phyloP scores from a whole-genome alignment of 352 stramenopile genomes.

The Thalassiosira hispida region DNA sequence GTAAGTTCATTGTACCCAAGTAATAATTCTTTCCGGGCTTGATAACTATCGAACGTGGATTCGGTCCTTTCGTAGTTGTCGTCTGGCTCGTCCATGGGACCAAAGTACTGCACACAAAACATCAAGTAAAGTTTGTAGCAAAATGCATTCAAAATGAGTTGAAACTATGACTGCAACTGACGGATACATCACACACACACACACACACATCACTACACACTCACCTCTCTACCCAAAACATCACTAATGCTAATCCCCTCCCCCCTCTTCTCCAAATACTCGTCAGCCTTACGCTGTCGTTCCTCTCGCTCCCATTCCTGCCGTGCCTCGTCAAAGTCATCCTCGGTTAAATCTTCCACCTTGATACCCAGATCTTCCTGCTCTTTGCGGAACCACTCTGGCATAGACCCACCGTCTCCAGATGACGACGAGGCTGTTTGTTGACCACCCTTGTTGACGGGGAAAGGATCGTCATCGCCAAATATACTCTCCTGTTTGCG shows the following conservation, averaged over 20 bases:
- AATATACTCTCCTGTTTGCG: constrained; percentile 41
- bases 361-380: constrained; percentile 28
- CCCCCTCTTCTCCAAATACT: constrained; percentile 45
- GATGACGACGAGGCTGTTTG: constrained; percentile 13
- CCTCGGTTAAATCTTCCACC: constrained; percentile 11
- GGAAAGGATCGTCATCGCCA: constrained; percentile 15
- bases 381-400: constrained; percentile 68
- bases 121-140: too few relatives aligned
- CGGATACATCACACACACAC: too few relatives aligned
- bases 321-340: constrained; percentile 30
- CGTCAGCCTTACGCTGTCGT: constrained; percentile 42
- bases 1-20: constrained; percentile 73
- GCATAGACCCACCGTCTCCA: constrained; percentile 37
- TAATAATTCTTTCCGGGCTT: constrained; percentile 64
- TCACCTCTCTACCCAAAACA: constrained; percentile 43
- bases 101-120: constrained; percentile 32
- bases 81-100: constrained; percentile 51
- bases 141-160: too few relatives aligned
- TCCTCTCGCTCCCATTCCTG: constrained; percentile 43
- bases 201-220: too few relatives aligned
- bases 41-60: constrained; percentile 54
- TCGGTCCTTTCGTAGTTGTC: constrained; percentile 58
- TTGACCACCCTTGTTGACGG: constrained; percentile 9
- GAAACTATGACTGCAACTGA: too few relatives aligned
- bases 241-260: constrained; percentile 46